These are phyloP conservation scores for Amaranthus cruentus DNA, from an alignment of 148 eudicot species.

Conservation along the genomic window DNA sequence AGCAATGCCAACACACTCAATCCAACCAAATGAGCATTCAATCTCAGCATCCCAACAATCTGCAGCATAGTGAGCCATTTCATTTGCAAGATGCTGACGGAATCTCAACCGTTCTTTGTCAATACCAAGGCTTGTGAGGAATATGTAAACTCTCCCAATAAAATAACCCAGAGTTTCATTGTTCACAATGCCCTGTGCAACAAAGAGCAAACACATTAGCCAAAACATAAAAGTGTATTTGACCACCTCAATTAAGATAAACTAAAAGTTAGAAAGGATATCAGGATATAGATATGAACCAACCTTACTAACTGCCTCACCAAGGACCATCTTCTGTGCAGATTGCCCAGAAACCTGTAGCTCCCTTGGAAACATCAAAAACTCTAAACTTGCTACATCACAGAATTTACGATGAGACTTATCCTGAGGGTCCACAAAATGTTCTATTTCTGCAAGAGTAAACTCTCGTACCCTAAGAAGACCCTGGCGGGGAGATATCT, in stretches of 20 bases:
- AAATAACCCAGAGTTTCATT: slow-evolving; percentile 91
- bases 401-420: slow-evolving; percentile 88
- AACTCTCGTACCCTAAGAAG: slow-evolving; percentile 93
- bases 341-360: slow-evolving; percentile 80
- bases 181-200: slow-evolving; percentile 72
- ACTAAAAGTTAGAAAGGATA: neutral
- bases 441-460: slow-evolving; percentile 93
- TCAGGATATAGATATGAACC: slow-evolving; percentile 7
- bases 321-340: slow-evolving; percentile 55
- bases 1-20: slow-evolving; percentile 97
- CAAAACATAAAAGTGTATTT: neutral
- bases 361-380: slow-evolving; percentile 91
- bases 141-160: slow-evolving; percentile 86
- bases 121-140: slow-evolving; percentile 79
- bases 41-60: slow-evolving; percentile 99
- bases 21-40: slow-evolving; percentile 94
- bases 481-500: slow-evolving; percentile 99
- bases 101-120: slow-evolving; percentile 77
- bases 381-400: slow-evolving; percentile 68
- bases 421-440: slow-evolving; percentile 93
- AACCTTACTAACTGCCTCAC: slow-evolving; percentile 83
- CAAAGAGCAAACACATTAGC: slow-evolving; percentile 9
- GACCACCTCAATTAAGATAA: neutral
- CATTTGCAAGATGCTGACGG: slow-evolving; percentile 96
- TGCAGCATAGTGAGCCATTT: slow-evolving; percentile 99